Conservation (phyloP, 2,329 filamentous ascomycete species). For the Gaeumannomyces sp. region DNA sequence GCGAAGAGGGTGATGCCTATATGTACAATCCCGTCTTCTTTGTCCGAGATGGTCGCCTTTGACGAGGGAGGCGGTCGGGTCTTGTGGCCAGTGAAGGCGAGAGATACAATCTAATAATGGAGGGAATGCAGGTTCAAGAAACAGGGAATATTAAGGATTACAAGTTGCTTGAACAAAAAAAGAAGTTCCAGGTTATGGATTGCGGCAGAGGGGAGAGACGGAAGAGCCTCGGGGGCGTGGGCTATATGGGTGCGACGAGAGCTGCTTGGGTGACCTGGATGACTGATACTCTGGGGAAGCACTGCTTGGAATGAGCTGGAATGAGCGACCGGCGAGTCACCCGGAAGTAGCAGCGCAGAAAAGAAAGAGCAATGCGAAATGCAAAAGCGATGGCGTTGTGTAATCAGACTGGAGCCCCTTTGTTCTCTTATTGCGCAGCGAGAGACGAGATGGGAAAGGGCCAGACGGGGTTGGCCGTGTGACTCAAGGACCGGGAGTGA, state of each 20-base stretch:
- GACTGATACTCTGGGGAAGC: neutral
- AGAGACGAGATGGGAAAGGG: neutral
- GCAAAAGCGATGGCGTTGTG: neutral
- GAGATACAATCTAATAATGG: neutral
- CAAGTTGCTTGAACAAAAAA: neutral
- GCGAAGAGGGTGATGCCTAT: neutral
- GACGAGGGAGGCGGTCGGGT: neutral
- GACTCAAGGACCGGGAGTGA: neutral
- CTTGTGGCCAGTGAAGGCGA: neutral
- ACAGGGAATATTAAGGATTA: neutral
- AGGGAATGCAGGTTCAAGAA: no score
- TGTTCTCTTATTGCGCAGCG: neutral
- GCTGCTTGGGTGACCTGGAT: neutral
- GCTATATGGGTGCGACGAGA: neutral
- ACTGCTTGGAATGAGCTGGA: neutral
- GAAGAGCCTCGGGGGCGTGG: neutral
- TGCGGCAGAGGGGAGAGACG: neutral
- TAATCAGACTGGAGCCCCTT: neutral
- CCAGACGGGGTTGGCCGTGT: slow-evolving; percentile 3
- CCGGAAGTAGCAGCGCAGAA: neutral
- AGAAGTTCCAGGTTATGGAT: neutral
- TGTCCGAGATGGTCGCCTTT: neutral
- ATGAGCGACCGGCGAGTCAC: slow-evolving; percentile 1
- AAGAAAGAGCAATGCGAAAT: neutral
- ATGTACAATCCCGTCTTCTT: neutral